phyloP scores from a whole-genome alignment of 768 basidiomycete species.

The Boletales sp. region DNA sequence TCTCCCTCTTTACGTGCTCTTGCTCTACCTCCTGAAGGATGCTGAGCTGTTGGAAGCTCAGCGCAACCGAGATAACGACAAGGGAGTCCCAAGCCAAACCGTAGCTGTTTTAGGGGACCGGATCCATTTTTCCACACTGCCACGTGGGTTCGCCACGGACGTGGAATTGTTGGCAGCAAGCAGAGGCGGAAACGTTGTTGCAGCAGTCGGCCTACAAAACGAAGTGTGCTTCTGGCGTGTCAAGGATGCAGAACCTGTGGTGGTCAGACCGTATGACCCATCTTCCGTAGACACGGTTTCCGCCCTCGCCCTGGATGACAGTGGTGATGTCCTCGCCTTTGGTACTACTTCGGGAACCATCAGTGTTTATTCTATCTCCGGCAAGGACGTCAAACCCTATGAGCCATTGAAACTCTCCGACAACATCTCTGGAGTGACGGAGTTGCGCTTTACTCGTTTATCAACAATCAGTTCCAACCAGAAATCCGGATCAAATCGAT shows the following conservation, averaged over 20 bases:
- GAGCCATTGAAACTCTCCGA: constrained; percentile 42
- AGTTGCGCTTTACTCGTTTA: constrained; percentile 44
- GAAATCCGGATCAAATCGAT: constrained; percentile 12
- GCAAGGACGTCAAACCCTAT: constrained; percentile 33
- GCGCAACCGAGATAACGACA: constrained; percentile 52
- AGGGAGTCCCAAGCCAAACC: constrained; percentile 28
- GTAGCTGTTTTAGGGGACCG: constrained; percentile 36
- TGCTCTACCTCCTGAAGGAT: constrained; percentile 87
- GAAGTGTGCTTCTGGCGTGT: constrained; percentile 70
- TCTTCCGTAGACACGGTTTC: constrained; percentile 50
- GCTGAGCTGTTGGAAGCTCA: constrained; percentile 89
- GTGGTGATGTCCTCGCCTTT: constrained; percentile 61
- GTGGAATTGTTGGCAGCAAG: constrained; percentile 77
- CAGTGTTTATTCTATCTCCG: constrained; percentile 56
- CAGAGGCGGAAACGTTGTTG: constrained; percentile 58
- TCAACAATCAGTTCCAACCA: constrained; percentile 11
- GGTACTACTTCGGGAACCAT: constrained; percentile 69
- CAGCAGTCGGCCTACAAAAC: constrained; percentile 75
- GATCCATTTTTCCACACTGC: constrained; percentile 63
- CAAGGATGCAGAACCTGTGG: constrained; percentile 37
- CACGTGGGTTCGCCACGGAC: constrained; percentile 79
- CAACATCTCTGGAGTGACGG: constrained; percentile 48
- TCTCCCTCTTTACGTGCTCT: constrained; percentile 64
- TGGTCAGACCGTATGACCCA: constrained; percentile 46
- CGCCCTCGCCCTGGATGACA: constrained; percentile 58